Conservation (phyloP, 192 early-diverging fungal species). For the Linnemannia schmuckeri region DNA sequence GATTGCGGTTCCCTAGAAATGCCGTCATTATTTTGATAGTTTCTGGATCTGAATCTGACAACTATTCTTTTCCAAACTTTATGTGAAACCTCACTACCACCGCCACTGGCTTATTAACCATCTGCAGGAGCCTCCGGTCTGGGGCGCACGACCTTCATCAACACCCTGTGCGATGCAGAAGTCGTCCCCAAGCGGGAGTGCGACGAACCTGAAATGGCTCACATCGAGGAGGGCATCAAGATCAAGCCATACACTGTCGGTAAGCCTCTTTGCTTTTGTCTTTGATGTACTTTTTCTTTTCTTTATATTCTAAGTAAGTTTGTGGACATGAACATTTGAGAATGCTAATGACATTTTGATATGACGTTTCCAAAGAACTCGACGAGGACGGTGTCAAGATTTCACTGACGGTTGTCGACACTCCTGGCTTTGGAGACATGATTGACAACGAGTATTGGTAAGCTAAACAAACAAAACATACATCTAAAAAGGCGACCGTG, state of each 20-base stretch:
- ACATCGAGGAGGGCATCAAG: constrained; percentile 84
- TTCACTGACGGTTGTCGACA: constrained; percentile 97
- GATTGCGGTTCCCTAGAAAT: background rate
- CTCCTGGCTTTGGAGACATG: constrained; percentile 98
- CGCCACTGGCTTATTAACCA: background rate
- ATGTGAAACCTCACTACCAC: background rate
- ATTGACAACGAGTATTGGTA: constrained; percentile 95
- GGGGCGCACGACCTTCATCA: constrained; percentile 99
- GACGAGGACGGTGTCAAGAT: constrained; percentile 99
- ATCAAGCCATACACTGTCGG: constrained; percentile 91
- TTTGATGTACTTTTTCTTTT: background rate
- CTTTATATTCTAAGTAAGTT: background rate
- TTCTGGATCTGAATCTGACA: background rate
- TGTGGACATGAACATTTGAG: no score
- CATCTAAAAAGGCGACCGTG: background rate
- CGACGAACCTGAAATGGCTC: constrained; percentile 80
- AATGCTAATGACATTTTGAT: background rate
- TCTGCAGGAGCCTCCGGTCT: constrained; percentile 88
- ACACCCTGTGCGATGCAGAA: constrained; percentile 92
- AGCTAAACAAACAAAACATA: background rate
- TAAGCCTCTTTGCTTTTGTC: constrained; percentile 30
- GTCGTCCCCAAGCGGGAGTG: constrained; percentile 78
- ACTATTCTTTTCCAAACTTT: background rate
- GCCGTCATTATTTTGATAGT: no score
- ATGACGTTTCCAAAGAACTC: constrained; percentile 68